A percentile compares a stretch with the other conserved stretches of the same genome.
Conservation (phyloP, 1,284 basidiomycete genomes). For the Coniferiporia weirii region DNA sequence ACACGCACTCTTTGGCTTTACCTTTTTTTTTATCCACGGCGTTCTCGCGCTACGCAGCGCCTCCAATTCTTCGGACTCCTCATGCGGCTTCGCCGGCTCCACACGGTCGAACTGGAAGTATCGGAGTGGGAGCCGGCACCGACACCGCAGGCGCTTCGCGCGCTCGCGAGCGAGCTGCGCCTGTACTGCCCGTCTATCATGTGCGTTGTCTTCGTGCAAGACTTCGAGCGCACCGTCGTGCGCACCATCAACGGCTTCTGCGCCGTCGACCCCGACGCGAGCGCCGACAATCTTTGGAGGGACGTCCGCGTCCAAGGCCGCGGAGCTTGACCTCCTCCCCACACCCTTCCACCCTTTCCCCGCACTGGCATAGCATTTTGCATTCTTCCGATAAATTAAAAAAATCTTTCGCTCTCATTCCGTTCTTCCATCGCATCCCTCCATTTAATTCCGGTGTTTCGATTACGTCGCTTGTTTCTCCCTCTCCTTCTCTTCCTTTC, state of each 20-base stretch:
- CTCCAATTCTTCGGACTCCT: slow-evolving; percentile 55
- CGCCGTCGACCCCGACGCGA: slow-evolving; percentile 36
- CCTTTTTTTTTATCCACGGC: neutral
- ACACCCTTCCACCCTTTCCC: neutral
- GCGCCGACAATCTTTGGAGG: slow-evolving; percentile 47
- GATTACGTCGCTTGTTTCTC: neutral
- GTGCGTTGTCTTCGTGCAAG: slow-evolving; percentile 51
- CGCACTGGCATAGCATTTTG: neutral
- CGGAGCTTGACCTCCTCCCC: neutral
- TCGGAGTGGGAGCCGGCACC: slow-evolving; percentile 59
- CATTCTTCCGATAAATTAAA: neutral
- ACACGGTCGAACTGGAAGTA: slow-evolving; percentile 56
- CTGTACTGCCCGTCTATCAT: slow-evolving; percentile 49
- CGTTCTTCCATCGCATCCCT: too few species aligned
- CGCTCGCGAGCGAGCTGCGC: slow-evolving; percentile 51
- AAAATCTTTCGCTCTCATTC: neutral
- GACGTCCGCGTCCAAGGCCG: slow-evolving; percentile 27
- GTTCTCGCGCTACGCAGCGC: slow-evolving; percentile 36
- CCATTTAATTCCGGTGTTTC: too few species aligned
- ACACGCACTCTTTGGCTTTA: slow-evolving; percentile 1
- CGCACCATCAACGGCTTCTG: slow-evolving; percentile 38
- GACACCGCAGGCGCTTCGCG: slow-evolving; percentile 44
- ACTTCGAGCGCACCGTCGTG: slow-evolving; percentile 53
- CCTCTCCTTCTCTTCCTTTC: neutral
- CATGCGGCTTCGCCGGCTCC: slow-evolving; percentile 43